These are phyloP conservation scores for Dendrocalamus latiflorus DNA, from an alignment of 202 grass and related monocot species.

Conservation along the genomic window DNA sequence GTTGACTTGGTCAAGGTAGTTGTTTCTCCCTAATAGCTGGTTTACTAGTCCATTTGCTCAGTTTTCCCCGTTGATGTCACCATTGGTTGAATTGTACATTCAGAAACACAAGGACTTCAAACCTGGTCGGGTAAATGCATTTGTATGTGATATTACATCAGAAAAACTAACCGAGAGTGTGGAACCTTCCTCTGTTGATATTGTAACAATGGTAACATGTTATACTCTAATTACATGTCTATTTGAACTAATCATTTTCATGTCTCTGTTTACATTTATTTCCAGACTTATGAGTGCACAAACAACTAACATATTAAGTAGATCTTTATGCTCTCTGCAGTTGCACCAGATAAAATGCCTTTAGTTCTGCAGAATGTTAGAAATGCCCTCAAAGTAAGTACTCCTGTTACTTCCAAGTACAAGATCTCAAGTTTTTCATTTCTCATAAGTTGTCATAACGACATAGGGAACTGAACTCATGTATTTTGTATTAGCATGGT, in stretches of 20 bases:
- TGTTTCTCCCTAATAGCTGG: conserved; percentile 5
- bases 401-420: too few relatives aligned
- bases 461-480: too few relatives aligned
- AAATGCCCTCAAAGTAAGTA: too few relatives aligned
- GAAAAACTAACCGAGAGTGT: conserved; percentile 53
- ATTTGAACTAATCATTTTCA: neutral
- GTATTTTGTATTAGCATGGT: too few relatives aligned
- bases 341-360: too few relatives aligned
- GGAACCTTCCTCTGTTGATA: conserved; percentile 58
- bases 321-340: too few relatives aligned
- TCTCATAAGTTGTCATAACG: too few relatives aligned
- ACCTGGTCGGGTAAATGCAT: conserved; percentile 62
- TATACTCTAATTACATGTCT: conserved; percentile 15
- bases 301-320: conserved; percentile 82
- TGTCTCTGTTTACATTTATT: conserved; percentile 9
- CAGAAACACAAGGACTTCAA: conserved; percentile 87
- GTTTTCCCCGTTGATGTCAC: neutral
- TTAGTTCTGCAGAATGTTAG: too few relatives aligned
- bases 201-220: conserved; percentile 86
- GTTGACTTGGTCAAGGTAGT: conserved; percentile 90
- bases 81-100: conserved; percentile 24
- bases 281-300: conserved; percentile 3
- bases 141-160: conserved; percentile 80
- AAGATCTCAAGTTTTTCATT: too few relatives aligned
- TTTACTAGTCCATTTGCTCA: neutral